phyloP scores from a whole-genome alignment of 2,329 filamentous ascomycete species.

The Pseudogymnoascus sp. region DNA sequence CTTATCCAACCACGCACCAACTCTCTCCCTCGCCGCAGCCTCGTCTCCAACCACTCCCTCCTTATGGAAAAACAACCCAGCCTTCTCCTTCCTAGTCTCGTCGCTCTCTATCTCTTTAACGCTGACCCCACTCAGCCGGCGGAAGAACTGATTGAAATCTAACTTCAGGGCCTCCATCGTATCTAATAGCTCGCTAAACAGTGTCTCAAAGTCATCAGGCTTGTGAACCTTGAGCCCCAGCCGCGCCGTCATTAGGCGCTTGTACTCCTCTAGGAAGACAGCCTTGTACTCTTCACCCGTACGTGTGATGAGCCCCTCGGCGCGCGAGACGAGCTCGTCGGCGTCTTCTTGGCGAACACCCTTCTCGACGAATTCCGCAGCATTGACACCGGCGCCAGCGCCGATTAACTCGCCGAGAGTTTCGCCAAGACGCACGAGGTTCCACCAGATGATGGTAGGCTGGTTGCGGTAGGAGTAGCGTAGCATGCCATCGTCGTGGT shows the following conservation, averaged over 20 bases:
- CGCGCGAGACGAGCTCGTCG: conserved; percentile 65
- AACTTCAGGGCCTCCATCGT: conserved; percentile 73
- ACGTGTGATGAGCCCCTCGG: conserved; percentile 75
- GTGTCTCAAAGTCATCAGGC: conserved; percentile 66
- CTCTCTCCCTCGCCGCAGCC: conserved; percentile 54
- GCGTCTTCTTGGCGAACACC: conserved; percentile 66
- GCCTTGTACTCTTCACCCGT: conserved; percentile 82
- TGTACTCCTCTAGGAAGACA: conserved; percentile 85
- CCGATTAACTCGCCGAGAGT: conserved; percentile 83
- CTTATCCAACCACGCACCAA: conserved; percentile 73
- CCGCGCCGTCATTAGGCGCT: conserved; percentile 70
- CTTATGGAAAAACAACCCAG: conserved; percentile 70
- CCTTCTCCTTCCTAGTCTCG: conserved; percentile 55
- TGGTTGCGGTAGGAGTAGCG: conserved; percentile 93
- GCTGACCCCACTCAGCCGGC: conserved; percentile 61
- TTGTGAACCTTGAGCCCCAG: conserved; percentile 67
- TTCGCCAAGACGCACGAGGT: conserved; percentile 85
- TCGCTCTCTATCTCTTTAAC: conserved; percentile 58
- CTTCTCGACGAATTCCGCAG: conserved; percentile 60
- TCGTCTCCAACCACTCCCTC: conserved; percentile 62
- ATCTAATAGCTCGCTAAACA: conserved; percentile 80
- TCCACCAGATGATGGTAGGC: conserved; percentile 98
- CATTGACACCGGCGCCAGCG: conserved; percentile 64
- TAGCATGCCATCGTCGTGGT: conserved; percentile 85
- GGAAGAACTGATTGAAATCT: conserved; percentile 93